Conservation (phyloP, 352 stramenopile genomes). For the Pythium aristosporum region DNA sequence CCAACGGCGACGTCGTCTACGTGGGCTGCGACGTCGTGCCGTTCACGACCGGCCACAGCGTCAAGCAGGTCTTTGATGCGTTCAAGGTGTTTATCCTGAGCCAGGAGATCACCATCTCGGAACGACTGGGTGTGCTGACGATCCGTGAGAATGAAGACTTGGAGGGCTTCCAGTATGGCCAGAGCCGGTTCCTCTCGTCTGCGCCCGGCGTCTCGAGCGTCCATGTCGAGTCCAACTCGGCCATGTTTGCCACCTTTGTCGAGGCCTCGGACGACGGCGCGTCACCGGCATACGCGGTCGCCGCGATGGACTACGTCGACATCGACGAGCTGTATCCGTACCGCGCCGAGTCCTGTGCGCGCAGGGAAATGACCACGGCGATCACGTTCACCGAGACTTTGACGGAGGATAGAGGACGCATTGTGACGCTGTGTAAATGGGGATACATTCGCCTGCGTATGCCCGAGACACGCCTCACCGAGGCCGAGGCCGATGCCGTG, state of each 20-base stretch:
- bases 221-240: conserved; percentile 23
- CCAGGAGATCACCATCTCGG: conserved; percentile 28
- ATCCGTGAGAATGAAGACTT: conserved; percentile 25
- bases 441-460: conserved; percentile 15
- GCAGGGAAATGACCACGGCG: conserved; percentile 21
- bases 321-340: conserved; percentile 27
- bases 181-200: conserved; percentile 19
- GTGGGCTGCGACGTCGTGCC: conserved; percentile 15
- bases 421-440: conserved; percentile 22
- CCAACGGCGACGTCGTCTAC: conserved; percentile 14
- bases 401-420: not conserved
- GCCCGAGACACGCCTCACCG: not conserved
- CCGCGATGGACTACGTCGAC: conserved; percentile 21
- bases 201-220: not conserved
- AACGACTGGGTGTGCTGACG: conserved; percentile 24
- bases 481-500: not conserved
- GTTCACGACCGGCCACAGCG: conserved; percentile 21
- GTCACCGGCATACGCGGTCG: conserved; percentile 7
- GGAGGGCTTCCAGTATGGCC: conserved; percentile 13
- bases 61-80: conserved; percentile 27
- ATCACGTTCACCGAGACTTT: conserved; percentile 18
- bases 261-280: not conserved
- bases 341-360: conserved; percentile 7
- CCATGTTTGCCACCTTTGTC: conserved; percentile 16
- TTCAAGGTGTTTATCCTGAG: conserved; percentile 12